Base-by-base conservation (phyloP, 768 basidiomycete species). In the Pholiota microspora region DNA sequence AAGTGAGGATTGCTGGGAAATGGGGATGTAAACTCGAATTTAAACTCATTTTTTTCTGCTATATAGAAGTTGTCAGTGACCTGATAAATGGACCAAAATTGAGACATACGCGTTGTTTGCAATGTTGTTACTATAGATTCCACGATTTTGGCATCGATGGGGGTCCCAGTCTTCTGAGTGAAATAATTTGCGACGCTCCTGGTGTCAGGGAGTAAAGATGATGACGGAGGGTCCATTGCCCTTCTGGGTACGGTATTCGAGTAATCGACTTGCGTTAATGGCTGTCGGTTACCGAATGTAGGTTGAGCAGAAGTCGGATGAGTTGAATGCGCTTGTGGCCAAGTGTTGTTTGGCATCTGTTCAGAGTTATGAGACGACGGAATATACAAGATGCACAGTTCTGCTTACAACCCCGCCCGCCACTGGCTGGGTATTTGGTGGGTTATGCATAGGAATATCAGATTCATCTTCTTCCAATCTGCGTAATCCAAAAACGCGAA, bases 41-140 rank as follows among this genome's bases (percentile, higher is more conserved):
- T 34, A 12, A 31, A 31, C 34, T 69, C 66, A 16, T 51, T 54
- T 50, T 67, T 65, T 16, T 48, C 38, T 15, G 60, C 55, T 56
- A 24, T 29, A 7, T 16, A 45, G 24, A 23, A 29, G 36, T 12
- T n/a, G 35, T 32, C 34, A 49, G n/a, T 12, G 46, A 15, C 13
- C 13, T 45, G n/a, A 29, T 34, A 28, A 28, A 23, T 13, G 12
- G 10, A 13, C 27, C 6, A 16, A 18, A 24, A 25, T 3, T 9
- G 12, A 38, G 4, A 51, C 51, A 13, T 21, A 51, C 51, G 51
- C 12, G 40, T 51, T 29, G 38, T 44, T 51, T 29, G 38, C 15
- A 29, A 16, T 2, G 36, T 15, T 18, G 38, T 5, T 18, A 28
- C 23, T 13, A 44, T 28, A n/a, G 51, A 42, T 9, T 32, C n/a